Evolutionary conservation across 2,329 filamentous ascomycete species (phyloP).

Genomic region (Cytospora piceae): DNA sequence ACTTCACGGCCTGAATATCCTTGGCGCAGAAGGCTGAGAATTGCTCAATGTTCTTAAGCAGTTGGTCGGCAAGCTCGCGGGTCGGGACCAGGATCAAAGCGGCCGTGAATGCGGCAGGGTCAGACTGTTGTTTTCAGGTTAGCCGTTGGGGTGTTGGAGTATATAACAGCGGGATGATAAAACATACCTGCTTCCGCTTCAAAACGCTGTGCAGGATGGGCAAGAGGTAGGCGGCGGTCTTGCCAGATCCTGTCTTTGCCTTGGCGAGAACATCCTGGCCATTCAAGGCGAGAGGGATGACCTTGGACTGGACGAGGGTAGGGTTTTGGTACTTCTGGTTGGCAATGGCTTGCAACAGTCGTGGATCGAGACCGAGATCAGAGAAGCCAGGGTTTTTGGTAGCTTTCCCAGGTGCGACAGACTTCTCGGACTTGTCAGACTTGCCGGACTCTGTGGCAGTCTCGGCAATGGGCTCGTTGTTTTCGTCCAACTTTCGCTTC

Average conservation of each 20-base stretch:
- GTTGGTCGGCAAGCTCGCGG: slow-evolving; percentile 90
- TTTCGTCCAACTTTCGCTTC: slow-evolving; percentile 66
- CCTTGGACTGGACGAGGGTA: slow-evolving; percentile 84
- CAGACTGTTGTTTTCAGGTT: slow-evolving; percentile 43
- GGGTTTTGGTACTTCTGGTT: slow-evolving; percentile 83
- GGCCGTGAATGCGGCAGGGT: slow-evolving; percentile 60
- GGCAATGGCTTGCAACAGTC: slow-evolving; percentile 83
- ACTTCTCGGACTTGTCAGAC: slow-evolving; percentile 32
- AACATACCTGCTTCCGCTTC: slow-evolving; percentile 69
- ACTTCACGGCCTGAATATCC: slow-evolving; percentile 79
- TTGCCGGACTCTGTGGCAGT: slow-evolving; percentile 37
- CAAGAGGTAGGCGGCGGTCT: slow-evolving; percentile 94
- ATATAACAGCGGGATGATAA: slow-evolving; percentile 10
- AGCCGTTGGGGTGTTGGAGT: slow-evolving; percentile 1
- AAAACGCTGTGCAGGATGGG: slow-evolving; percentile 86
- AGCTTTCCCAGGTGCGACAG: slow-evolving; percentile 30
- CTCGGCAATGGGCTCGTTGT: slow-evolving; percentile 51
- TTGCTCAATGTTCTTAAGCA: slow-evolving; percentile 75
- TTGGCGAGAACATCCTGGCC: slow-evolving; percentile 90
- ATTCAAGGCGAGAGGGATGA: slow-evolving; percentile 84
- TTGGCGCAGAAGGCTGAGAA: slow-evolving; percentile 85
- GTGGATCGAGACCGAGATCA: slow-evolving; percentile 78
- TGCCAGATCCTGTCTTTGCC: slow-evolving; percentile 93
- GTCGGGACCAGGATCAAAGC: slow-evolving; percentile 93
- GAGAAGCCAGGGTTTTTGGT: slow-evolving; percentile 59